Evolutionary conservation across 805 yeast genomes (phyloP), one percentile per base, ranked within the genome.

Genomic region (Candida yuanshanica): DNA sequence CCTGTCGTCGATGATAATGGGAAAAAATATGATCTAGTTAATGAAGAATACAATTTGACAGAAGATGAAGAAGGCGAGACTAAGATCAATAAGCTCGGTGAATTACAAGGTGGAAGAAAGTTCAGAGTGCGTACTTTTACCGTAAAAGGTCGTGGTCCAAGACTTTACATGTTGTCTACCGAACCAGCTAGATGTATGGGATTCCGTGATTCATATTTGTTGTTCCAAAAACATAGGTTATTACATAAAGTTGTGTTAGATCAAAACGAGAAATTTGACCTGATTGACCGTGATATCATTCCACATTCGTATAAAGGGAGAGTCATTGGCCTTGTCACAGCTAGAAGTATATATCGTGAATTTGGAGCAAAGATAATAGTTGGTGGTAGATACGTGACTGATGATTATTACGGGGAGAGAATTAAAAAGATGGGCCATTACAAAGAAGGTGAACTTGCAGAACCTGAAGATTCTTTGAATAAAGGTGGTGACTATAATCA

Each of bases 151-250:
- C 65, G 77, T 41, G 96, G 95, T 8, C 76, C 79, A 17, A 72
- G 81, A 49, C 69, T 81, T 43, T 93, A 78, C 62, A 90, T 91
- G 95, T 75, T 93, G 36, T 82, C 95, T 2, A 90, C 98, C 0
- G 99, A 93, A 58, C 96, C 96, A 3, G 97, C 99, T 1, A 75
- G 98, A 51, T 79, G 91, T 55, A 88, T 91, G 46, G 98, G 97
- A 4, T 86, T 89, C 65, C 74, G 96, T 51, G 97, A 91, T 58
- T 86, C 96, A 2, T 89, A 91, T 55, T 68, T 89, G 39, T 70
- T 91, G 45, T 89, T 91, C 65, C 95, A 90, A 58, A 84, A 89
- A 37, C 96, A 91, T 64, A 75, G 79, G 38, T 70, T 77, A 38
- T 68, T 93, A 39, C 82, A 74, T 66, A 88, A 90, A 56, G 75